Evolutionary conservation across 2,329 filamentous ascomycete species (phyloP), one percentile per base, ranked within the genome.

Genomic region (Ascochyta pisi): DNA sequence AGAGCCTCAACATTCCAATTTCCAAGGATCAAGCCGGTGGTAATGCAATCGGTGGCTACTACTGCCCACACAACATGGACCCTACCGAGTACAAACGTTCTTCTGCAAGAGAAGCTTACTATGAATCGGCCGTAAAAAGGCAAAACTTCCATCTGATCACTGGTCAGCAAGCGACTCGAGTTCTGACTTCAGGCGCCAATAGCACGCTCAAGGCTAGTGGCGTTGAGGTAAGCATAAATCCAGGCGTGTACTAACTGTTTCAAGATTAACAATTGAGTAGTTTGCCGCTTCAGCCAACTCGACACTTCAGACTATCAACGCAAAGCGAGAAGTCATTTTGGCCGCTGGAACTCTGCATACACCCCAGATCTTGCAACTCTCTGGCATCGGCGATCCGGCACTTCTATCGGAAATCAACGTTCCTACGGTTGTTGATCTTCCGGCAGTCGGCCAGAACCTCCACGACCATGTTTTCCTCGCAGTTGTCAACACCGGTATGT

Each of bases 321-420:
- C 62, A 13, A 67, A 54, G 40, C 50, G 57, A 41, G 68, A 71
- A 37, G 66, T 58, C 13, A 63, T 71, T 16, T 34, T 70, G 13
- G 62, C 68, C 15, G 68, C 68, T 44, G 68, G 68, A 19, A 12
- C 65, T 22, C 27, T 71, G 7, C 66, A 68, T 44, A 66, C 66
- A 1, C 67, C 68, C 7, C 67, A 71, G 45, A 41, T 71, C 1
- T 57, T 71, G 10, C 68, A 70, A 29, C 55, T 68, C 1, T 69
- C 66, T 26, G 68, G 68, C 8, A 67, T 71, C n/a, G 68, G 68
- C 26, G 65, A 66, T 27, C 31, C 63, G 16, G 38, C 53, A 7
- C 54, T 65, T 4, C 64, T 70, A 3, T 50, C 54, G 26, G 57
- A 45, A 8, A 65, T 70, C 52, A 60, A 60, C 3, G 62, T 67